Evolutionary conservation across 2,329 filamentous ascomycete genomes (phyloP).

Genomic region (Magnaporthiopsis poae): DNA sequence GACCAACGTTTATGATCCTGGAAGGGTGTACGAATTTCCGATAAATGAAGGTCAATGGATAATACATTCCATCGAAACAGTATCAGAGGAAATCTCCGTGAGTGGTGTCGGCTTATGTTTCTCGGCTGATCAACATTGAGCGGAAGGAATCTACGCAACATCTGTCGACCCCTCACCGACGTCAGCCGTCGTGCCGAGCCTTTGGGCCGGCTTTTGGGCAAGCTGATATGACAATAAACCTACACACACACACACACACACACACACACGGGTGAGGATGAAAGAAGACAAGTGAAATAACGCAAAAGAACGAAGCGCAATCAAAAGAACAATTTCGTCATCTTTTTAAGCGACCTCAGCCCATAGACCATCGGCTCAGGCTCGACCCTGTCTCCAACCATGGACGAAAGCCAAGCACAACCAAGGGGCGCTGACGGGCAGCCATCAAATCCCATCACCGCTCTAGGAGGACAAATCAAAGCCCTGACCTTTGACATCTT

Average conservation of each 20-base stretch:
- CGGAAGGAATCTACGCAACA: too few species aligned
- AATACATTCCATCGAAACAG: too few species aligned
- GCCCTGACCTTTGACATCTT: conserved; percentile 68
- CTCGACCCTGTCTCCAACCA: neutral
- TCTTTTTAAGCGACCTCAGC: neutral
- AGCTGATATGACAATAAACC: neutral
- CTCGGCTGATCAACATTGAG: neutral
- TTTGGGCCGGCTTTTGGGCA: neutral
- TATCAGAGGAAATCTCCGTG: too few species aligned
- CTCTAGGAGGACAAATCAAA: conserved; percentile 26
- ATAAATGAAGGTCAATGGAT: too few species aligned
- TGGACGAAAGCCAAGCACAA: neutral
- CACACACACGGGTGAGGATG: neutral
- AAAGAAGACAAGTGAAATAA: neutral
- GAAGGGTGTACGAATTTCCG: too few species aligned
- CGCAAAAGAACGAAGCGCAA: too few species aligned
- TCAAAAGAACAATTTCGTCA: neutral
- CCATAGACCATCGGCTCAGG: neutral
- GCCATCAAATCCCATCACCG: too few species aligned
- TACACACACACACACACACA: too few species aligned
- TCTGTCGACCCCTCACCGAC: neutral
- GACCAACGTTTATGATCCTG: too few species aligned
- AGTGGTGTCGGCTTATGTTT: neutral
- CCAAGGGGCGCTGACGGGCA: too few species aligned
- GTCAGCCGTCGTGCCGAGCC: neutral